Conservation (phyloP, 345 rosid species). For the Murraya koenigii region DNA sequence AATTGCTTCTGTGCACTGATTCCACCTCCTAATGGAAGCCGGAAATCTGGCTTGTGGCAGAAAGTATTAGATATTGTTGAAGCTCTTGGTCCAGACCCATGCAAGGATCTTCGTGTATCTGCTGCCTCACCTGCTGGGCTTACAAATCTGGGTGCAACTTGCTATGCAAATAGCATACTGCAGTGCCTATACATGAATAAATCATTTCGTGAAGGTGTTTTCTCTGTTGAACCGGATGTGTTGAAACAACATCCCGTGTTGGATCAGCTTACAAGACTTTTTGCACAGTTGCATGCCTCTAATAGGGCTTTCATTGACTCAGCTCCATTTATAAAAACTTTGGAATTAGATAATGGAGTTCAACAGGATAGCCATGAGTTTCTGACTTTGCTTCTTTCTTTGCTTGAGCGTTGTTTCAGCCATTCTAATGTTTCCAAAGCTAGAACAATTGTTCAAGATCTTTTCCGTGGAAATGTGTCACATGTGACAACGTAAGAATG, state of each 20-base stretch:
- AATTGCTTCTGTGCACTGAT: slow-evolving; percentile 89
- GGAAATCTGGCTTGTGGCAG: slow-evolving; percentile 94
- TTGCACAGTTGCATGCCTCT: slow-evolving; percentile 82
- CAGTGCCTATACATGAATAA: slow-evolving; percentile 89
- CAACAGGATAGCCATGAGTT: slow-evolving; percentile 99
- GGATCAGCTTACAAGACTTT: slow-evolving; percentile 84
- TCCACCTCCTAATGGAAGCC: slow-evolving; percentile 79
- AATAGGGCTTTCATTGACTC: slow-evolving; percentile 83
- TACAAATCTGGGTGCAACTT: slow-evolving; percentile 91
- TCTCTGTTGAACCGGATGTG: slow-evolving; percentile 74
- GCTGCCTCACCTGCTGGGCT: slow-evolving; percentile 82
- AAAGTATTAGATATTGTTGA: slow-evolving; percentile 66
- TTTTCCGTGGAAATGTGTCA: slow-evolving; percentile 93
- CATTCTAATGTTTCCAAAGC: slow-evolving; percentile 60
- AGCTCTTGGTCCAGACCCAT: slow-evolving; percentile 69
- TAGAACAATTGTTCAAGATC: slow-evolving; percentile 87
- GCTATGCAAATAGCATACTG: slow-evolving; percentile 97
- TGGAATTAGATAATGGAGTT: slow-evolving; percentile 90
- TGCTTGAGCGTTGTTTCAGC: slow-evolving; percentile 84
- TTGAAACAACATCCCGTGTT: slow-evolving; percentile 73
- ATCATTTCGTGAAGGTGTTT: slow-evolving; percentile 74
- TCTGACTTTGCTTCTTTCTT: slow-evolving; percentile 81
- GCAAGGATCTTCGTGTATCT: slow-evolving; percentile 61
- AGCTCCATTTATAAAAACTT: slow-evolving; percentile 86
- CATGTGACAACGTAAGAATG: slow-evolving; percentile 92